These are phyloP conservation scores for Oehlia diaphana DNA, from an alignment of 192 early-diverging fungal genomes.

Conservation along the genomic window DNA sequence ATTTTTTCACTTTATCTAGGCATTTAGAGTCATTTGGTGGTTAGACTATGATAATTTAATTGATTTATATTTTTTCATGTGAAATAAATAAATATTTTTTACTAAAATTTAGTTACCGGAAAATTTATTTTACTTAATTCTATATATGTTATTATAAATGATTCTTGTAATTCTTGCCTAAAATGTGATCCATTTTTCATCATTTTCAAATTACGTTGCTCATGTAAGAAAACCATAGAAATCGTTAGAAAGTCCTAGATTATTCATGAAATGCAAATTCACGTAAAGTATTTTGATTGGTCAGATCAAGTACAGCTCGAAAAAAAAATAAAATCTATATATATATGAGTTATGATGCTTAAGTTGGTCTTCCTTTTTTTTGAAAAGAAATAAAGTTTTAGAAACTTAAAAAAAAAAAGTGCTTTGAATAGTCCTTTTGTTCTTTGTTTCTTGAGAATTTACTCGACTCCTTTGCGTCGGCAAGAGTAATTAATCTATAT, in stretches of 20 bases:
- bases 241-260: background rate
- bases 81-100: too few relatives aligned
- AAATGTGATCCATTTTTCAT: too few relatives aligned
- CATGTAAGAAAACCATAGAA: conserved; percentile 1
- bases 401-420: background rate
- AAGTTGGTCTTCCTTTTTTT: background rate
- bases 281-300: background rate
- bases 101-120: too few relatives aligned
- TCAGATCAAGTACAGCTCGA: background rate
- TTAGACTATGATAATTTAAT: too few relatives aligned
- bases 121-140: too few relatives aligned
- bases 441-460: background rate
- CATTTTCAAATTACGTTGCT: too few relatives aligned
- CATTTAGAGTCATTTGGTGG: too few relatives aligned
- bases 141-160: too few relatives aligned
- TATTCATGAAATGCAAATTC: background rate
- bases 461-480: background rate
- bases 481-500: background rate
- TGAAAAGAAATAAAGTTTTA: background rate
- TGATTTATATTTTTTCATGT: too few relatives aligned
- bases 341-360: too few relatives aligned
- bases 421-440: background rate
- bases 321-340: background rate
- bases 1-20: too few relatives aligned
- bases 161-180: too few relatives aligned